Percentiles rank a stretch among this genome's conserved stretches.
These are phyloP conservation scores for Lentinula sp. DNA, from an alignment of 768 basidiomycete genomes.

Conservation along the genomic window DNA sequence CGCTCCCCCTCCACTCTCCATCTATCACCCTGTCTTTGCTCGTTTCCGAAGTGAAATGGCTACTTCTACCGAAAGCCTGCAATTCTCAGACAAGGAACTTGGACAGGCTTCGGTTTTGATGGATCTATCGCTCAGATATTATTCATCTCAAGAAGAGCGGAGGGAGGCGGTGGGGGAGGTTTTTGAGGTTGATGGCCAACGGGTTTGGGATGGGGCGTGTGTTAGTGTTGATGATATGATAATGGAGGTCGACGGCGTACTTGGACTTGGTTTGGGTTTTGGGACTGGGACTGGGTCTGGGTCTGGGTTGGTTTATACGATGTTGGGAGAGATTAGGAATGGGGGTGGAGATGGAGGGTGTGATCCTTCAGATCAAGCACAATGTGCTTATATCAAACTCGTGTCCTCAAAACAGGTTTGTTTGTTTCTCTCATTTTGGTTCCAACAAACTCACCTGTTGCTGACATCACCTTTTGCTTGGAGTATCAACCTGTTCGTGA, in stretches of 20 bases:
- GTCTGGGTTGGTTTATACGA: background rate
- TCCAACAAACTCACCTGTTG: background rate
- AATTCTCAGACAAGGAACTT: background rate
- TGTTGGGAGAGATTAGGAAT: background rate
- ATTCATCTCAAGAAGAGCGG: background rate
- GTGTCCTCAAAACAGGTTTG: background rate
- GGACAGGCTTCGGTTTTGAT: background rate
- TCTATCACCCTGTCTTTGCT: constrained; percentile 11
- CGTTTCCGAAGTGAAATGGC: background rate
- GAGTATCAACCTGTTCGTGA: background rate
- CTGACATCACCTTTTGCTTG: background rate
- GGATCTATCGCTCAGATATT: background rate
- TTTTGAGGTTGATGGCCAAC: no score
- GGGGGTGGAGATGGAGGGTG: background rate
- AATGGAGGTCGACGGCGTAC: no score
- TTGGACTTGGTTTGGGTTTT: no score
- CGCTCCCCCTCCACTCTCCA: constrained; percentile 7
- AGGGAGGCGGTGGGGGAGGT: no score
- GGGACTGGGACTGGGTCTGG: no score
- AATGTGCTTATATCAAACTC: background rate
- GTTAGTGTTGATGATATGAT: no score
- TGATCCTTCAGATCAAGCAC: background rate
- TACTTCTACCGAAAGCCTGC: background rate
- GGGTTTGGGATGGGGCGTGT: no score
- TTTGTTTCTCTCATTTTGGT: background rate